Conservation (phyloP, 2,329 filamentous ascomycete species). For the Hypoxylon sp. region DNA sequence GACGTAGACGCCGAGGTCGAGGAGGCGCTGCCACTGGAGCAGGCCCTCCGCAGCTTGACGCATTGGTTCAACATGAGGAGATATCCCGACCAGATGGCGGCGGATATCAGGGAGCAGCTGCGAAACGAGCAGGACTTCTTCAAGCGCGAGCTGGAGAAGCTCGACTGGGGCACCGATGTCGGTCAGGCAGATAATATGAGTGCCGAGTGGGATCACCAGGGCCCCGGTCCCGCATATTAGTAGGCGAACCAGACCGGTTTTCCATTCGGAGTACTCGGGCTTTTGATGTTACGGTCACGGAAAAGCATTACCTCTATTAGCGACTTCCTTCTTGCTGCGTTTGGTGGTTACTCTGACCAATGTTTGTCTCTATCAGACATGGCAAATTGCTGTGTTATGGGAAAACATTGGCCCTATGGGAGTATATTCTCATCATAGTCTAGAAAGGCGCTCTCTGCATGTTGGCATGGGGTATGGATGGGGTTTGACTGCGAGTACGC, state of each 20-base stretch:
- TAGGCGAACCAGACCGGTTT: slow-evolving; percentile 13
- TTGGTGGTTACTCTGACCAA: background rate
- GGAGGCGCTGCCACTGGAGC: slow-evolving; percentile 90
- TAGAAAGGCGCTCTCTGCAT: background rate
- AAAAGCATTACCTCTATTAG: background rate
- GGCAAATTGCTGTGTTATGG: background rate
- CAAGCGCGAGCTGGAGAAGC: slow-evolving; percentile 78
- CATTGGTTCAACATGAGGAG: slow-evolving; percentile 92
- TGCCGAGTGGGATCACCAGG: slow-evolving; percentile 42
- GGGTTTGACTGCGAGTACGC: background rate
- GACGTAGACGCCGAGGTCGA: slow-evolving; percentile 96
- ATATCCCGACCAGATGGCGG: slow-evolving; percentile 82
- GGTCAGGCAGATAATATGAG: slow-evolving; percentile 42
- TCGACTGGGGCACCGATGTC: slow-evolving; percentile 61
- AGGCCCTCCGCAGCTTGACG: slow-evolving; percentile 87
- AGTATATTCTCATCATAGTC: slow-evolving; percentile 7
- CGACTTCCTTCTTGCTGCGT: background rate
- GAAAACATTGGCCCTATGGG: slow-evolving; percentile 9
- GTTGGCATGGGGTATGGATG: background rate
- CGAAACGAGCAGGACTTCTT: slow-evolving; percentile 85
- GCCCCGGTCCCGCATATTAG: slow-evolving; percentile 32
- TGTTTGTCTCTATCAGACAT: slow-evolving; percentile 1
- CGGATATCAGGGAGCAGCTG: slow-evolving; percentile 67
- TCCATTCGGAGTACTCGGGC: slow-evolving; percentile 5
- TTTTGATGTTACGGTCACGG: slow-evolving; percentile 10